These are phyloP conservation scores for Phytophthora crassamura DNA, from an alignment of 352 stramenopile species.

Conservation along the genomic window DNA sequence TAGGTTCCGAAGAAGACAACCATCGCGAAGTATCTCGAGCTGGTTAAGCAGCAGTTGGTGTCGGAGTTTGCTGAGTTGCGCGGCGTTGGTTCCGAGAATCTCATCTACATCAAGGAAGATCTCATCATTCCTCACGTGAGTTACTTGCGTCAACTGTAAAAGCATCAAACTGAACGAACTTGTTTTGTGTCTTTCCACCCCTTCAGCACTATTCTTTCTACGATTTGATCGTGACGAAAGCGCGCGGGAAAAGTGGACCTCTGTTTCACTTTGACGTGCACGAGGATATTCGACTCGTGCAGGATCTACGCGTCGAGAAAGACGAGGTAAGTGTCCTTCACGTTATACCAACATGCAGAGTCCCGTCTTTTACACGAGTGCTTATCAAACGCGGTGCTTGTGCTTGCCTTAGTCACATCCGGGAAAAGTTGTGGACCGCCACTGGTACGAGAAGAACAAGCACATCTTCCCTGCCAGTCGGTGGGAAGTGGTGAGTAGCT, in stretches of 20 bases:
- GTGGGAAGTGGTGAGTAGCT: slow-evolving; percentile 93
- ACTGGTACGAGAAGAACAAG: slow-evolving; percentile 99
- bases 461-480: slow-evolving; percentile 99
- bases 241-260: slow-evolving; percentile 96
- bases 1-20: slow-evolving; percentile 93
- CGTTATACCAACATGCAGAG: background rate
- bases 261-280: slow-evolving; percentile 99
- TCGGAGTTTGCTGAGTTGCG: slow-evolving; percentile 94
- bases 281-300: slow-evolving; percentile 90
- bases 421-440: slow-evolving; percentile 97
- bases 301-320: slow-evolving; percentile 97
- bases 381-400: slow-evolving; percentile 9
- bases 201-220: slow-evolving; percentile 98
- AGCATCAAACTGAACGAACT: slow-evolving; percentile 11
- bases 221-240: slow-evolving; percentile 98
- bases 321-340: slow-evolving; percentile 80
- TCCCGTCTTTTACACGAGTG: background rate
- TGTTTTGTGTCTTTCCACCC: slow-evolving; percentile 10
- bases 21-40: slow-evolving; percentile 89
- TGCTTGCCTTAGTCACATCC: slow-evolving; percentile 86
- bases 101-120: slow-evolving; percentile 99
- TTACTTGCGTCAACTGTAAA: background rate
- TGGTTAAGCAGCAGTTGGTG: slow-evolving; percentile 90
- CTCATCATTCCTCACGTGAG: slow-evolving; percentile 96
- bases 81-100: slow-evolving; percentile 91